Base-by-base conservation (phyloP, 129 eudicot genomes). In the Solidago caesia region DNA sequence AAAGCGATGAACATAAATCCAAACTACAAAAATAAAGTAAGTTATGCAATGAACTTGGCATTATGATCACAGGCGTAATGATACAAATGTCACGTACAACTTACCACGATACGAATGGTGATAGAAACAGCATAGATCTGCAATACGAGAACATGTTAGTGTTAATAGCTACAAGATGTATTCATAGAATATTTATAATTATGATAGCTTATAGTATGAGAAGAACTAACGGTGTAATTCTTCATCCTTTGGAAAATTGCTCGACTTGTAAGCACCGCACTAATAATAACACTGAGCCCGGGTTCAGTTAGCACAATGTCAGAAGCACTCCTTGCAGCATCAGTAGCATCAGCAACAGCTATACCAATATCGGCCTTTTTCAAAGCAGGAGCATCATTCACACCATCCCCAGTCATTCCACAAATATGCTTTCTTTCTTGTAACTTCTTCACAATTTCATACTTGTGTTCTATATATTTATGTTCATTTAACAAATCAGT, bases 71-170 rank as follows among this genome's bases (percentile, higher is more conserved):
- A 49, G 26, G 7, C 60, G 16, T 70, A 33, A 49, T 7, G 45
- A 27, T 62, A 48, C 21, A 62, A 75, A 16, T 45, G 70, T 27
- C 58, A 68, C 53, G 29, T 14, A 44, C n/a, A 76, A 92, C 96
- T 74, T 90, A 93, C 98, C 98, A 93, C 98, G 29, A 93, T 88
- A 93, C 98, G 98, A 64, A 93, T 93, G 65, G 98, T 93, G 84
- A 93, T 93, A 72, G 98, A 93, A 4, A 93, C 98, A 4, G 98
- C 98, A 81, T 93, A 93, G 64, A 93, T 93, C 98, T 93, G 88
- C 42, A 44, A 78, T 72, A 83, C 26, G 5, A 53, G 57, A 39
- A 77, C 7, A 52, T 25, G 43, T 45, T 70, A 39, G 39, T 29
- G 55, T 56, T 64, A 44, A 64, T 4, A 27, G 45, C 14, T 64